Evolutionary conservation across 2,329 filamentous ascomycete genomes (phyloP).

Genomic region (Alternaria brassicae): DNA sequence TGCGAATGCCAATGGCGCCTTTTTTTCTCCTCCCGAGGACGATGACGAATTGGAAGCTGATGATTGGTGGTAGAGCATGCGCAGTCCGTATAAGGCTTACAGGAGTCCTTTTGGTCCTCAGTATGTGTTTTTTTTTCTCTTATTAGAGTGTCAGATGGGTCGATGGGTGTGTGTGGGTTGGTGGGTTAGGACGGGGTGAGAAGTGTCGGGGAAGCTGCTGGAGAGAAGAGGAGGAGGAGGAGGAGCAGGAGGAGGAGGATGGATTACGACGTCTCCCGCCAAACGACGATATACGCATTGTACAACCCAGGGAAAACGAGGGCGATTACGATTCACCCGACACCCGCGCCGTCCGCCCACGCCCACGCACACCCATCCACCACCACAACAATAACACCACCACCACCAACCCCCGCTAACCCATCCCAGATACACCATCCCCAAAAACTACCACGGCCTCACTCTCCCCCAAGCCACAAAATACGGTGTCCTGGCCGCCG

Average conservation of each 20-base stretch:
- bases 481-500: slow-evolving; percentile 56
- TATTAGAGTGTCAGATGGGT: not conserved
- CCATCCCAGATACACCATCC: slow-evolving; percentile 58
- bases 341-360: not conserved
- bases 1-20: not conserved
- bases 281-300: not conserved
- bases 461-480: slow-evolving; percentile 51
- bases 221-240: slow-evolving; percentile 1
- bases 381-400: not conserved
- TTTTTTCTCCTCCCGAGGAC: no score
- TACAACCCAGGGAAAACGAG: not conserved
- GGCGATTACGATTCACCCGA: not conserved
- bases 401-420: slow-evolving; percentile 22
- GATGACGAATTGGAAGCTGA: slow-evolving; percentile 26
- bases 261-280: not conserved
- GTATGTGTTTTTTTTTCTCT: slow-evolving; percentile 52
- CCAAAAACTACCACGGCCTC: slow-evolving; percentile 59
- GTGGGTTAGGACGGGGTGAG: not conserved
- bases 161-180: no score
- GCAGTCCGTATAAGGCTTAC: slow-evolving; percentile 58
- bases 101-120: slow-evolving; percentile 65
- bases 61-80: slow-evolving; percentile 30
- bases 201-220: not conserved
- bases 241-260: slow-evolving; percentile 10
- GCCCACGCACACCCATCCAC: not conserved